Conservation (phyloP, 2,329 filamentous ascomycete genomes). For the Gnomoniopsis smithogilvyi region DNA sequence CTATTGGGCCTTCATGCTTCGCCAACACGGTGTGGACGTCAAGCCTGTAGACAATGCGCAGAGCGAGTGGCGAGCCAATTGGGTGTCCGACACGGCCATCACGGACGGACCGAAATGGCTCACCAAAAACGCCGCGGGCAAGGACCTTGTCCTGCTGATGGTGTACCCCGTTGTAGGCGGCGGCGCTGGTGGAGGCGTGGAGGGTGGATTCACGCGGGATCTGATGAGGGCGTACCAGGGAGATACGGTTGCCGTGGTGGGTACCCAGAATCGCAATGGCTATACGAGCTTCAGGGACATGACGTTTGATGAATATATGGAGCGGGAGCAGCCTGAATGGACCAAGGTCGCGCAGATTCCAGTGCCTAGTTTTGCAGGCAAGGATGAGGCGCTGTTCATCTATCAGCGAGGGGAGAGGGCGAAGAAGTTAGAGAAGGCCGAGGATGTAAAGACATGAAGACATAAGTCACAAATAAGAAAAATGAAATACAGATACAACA, state of each 20-base stretch:
- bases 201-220: slow-evolving; percentile 61
- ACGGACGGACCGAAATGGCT: slow-evolving; percentile 60
- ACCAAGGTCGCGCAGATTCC: slow-evolving; percentile 60
- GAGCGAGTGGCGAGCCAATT: slow-evolving; percentile 65
- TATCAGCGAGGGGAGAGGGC: slow-evolving; percentile 51
- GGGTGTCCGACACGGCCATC: slow-evolving; percentile 65
- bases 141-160: slow-evolving; percentile 60
- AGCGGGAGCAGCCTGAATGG: slow-evolving; percentile 53
- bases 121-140: slow-evolving; percentile 39
- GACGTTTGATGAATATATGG: slow-evolving; percentile 67
- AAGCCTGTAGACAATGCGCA: slow-evolving; percentile 65
- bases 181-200: slow-evolving; percentile 60
- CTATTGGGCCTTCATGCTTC: slow-evolving; percentile 73
- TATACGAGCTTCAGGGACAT: slow-evolving; percentile 66
- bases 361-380: slow-evolving; percentile 71
- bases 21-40: slow-evolving; percentile 52
- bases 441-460: too few relatives aligned
- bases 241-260: slow-evolving; percentile 66
- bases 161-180: slow-evolving; percentile 71
- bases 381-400: slow-evolving; percentile 72
- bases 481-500: too few relatives aligned
- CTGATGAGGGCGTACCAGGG: slow-evolving; percentile 61
- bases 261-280: slow-evolving; percentile 71
- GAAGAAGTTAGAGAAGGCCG: neutral
- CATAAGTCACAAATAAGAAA: too few relatives aligned